A percentile compares a stretch with the other conserved stretches of the same genome.
Evolutionary conservation across 2,329 filamentous ascomycete genomes (phyloP).

Genomic region (Pseudocercospora pini-densiflorae): DNA sequence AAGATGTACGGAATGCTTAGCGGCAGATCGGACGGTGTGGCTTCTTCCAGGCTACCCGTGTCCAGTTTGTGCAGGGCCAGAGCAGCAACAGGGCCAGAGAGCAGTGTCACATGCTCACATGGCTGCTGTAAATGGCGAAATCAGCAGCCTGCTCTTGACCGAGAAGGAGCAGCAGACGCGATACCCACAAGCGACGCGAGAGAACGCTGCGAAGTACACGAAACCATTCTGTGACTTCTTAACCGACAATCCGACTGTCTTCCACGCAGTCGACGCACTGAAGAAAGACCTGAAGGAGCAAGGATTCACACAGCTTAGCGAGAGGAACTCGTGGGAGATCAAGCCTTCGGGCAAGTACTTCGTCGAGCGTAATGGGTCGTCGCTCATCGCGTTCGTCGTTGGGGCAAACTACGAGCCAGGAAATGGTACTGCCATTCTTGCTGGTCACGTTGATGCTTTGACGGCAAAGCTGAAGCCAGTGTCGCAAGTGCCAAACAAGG

Average conservation of each 20-base stretch:
- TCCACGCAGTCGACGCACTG: constrained; percentile 84
- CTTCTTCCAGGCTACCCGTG: background rate
- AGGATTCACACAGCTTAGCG: constrained; percentile 79
- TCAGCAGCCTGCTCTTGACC: too few relatives aligned
- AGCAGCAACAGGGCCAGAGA: background rate
- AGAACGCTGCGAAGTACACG: constrained; percentile 37
- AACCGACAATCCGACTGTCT: constrained; percentile 88
- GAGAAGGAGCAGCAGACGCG: constrained; percentile 11
- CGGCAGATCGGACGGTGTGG: background rate
- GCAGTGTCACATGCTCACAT: too few relatives aligned
- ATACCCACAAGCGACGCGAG: constrained; percentile 30
- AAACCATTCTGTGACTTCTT: constrained; percentile 74
- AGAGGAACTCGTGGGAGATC: constrained; percentile 82
- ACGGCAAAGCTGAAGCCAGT: constrained; percentile 92
- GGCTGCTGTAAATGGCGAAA: too few relatives aligned
- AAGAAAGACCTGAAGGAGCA: constrained; percentile 70
- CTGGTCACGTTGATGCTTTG: constrained; percentile 89
- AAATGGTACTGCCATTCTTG: constrained; percentile 86
- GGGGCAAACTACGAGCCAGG: constrained; percentile 81
- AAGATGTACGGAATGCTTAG: background rate
- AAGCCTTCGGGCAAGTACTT: constrained; percentile 87
- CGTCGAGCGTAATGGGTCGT: constrained; percentile 81
- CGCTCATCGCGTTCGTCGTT: constrained; percentile 82
- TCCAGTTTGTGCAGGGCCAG: background rate
- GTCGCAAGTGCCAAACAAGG: constrained; percentile 79